A percentile compares a stretch with the other conserved stretches of the same genome.
Conservation (phyloP, 768 basidiomycete genomes). For the Daedaleopsis nitida region DNA sequence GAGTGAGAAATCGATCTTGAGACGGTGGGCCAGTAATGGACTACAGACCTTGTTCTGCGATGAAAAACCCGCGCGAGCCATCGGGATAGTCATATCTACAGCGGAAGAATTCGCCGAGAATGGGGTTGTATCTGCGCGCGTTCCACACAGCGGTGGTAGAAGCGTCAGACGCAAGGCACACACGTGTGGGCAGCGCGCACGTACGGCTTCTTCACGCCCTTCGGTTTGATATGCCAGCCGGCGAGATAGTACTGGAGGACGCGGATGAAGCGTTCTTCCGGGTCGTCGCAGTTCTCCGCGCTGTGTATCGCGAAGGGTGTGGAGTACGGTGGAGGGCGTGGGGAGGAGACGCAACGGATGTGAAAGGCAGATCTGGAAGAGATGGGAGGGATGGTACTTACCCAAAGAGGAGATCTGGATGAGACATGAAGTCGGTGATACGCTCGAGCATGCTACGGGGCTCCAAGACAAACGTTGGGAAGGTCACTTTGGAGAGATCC, state of each 20-base stretch:
- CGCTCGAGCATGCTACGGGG: constrained; percentile 97
- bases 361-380: background rate
- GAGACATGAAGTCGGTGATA: constrained; percentile 99
- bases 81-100: constrained; percentile 93
- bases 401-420: constrained; percentile 97
- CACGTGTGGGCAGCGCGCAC: constrained; percentile 32
- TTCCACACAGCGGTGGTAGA: constrained; percentile 4
- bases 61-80: constrained; percentile 92
- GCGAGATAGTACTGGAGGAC: constrained; percentile 94
- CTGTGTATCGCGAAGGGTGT: constrained; percentile 40
- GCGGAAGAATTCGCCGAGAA: constrained; percentile 97
- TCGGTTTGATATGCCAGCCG: constrained; percentile 99
- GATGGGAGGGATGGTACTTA: constrained; percentile 40
- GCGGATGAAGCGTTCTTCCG: constrained; percentile 88
- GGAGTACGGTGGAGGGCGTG: constrained; percentile 13
- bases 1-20: background rate
- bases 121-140: constrained; percentile 81
- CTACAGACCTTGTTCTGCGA: constrained; percentile 87
- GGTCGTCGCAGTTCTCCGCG: constrained; percentile 75
- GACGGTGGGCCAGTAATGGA: background rate
- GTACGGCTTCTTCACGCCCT: constrained; percentile 98
- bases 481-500: constrained; percentile 94
- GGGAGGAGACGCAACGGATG: background rate
- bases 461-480: constrained; percentile 94
- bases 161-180: constrained; percentile 5